Evolutionary conservation across 2,329 filamentous ascomycete species (phyloP), one percentile per base, ranked within the genome.

Genomic region (Neurospora crassa): DNA sequence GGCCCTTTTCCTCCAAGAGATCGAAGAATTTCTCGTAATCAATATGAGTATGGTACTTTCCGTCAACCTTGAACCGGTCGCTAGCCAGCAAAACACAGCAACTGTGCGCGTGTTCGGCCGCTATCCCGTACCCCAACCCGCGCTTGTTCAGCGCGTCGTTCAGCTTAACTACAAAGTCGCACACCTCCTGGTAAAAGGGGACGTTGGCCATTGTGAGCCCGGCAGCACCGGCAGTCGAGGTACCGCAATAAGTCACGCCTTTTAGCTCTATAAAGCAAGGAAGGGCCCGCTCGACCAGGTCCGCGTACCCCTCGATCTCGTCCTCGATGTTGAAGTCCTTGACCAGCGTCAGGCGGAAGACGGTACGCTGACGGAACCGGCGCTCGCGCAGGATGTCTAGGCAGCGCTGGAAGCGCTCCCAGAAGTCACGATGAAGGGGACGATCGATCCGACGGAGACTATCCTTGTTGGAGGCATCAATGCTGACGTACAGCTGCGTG

Each of bases 291-390:
- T 94, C 92, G 20, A 98, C 92, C 1, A 98, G 89, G 77, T 93
- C 90, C 0, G 95, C 95, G 78, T 99, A 98, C 5, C 95, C 95
- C 74, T 91, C 88, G 6, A 91, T 93, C 81, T 97, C 96, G 76
- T 97, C 94, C 34, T 97, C 95, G 74, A 98, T 89, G 79, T 99
- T 98, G 87, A 99, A 98, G 3, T 94, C 95, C 83, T 98, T 98
- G 79, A 98, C 96, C 2, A 99, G 89, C 0, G 95, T 98, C 3
- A 98, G 87, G 1, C 96, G 90, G 85, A 97, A 98, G 4, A 98
- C 96, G 6, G 96, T 98, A 70, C 95, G 90, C 79, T 97, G 95
- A 70, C 90, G 87, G 83, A 92, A 91, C 53, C 95, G 89, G 81
- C 92, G 92, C 79, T 92, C 91, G 18, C 92, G 89, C 29, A 98